phyloP scores from a whole-genome alignment of 257 asterid genomes.

The Solanum chiquidenum region DNA sequence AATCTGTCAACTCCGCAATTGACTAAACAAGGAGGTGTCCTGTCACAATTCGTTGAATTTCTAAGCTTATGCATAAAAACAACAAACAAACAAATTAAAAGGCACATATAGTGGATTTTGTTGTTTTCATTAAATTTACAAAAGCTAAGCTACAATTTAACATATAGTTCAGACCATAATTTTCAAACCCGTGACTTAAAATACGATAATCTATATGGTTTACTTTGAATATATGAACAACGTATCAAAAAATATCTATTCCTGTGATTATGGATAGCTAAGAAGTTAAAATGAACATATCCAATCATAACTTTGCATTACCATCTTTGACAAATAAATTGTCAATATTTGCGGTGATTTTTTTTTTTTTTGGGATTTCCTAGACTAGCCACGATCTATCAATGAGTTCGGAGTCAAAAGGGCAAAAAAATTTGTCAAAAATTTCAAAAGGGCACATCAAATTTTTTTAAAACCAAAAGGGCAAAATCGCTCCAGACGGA shows the following conservation, averaged over 20 bases:
- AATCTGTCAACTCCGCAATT: accelerated
- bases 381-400: not conserved
- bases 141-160: not conserved
- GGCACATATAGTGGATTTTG: not conserved
- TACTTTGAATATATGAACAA: not conserved
- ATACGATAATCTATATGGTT: not conserved
- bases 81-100: not conserved
- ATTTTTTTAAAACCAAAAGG: too few relatives aligned
- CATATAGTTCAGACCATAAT: not conserved
- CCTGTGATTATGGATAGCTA: not conserved
- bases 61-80: not conserved
- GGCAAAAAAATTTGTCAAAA: too few relatives aligned
- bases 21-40: not conserved
- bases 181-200: not conserved
- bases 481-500: too few relatives aligned
- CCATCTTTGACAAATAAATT: not conserved
- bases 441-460: too few relatives aligned
- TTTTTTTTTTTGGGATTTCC: not conserved
- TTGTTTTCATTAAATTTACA: not conserved
- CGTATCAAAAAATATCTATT: not conserved
- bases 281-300: not conserved
- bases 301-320: not conserved
- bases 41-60: not conserved
- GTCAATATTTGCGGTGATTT: not conserved
- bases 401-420: too few relatives aligned